Evolutionary conservation across 78 protist genomes (phyloP), one percentile per base, ranked within the genome.

Genomic region (Cavenderia fasciculata): DNA sequence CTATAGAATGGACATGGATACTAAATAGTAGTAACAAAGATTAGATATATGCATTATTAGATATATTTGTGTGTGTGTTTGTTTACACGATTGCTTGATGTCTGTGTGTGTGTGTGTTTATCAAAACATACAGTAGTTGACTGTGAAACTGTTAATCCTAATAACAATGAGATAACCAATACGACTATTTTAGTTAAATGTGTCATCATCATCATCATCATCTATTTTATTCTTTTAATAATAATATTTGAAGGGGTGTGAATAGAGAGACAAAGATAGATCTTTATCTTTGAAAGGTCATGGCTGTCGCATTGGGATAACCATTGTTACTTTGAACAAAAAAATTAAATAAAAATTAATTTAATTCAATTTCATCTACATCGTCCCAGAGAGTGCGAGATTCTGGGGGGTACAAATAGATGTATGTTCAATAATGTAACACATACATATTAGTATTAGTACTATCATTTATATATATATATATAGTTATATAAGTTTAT

Each of bases 1-100:
- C 87, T 77, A 34, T 29, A 63, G 49, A 77, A 77, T 77, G 87
- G 87, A 47, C 87, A 77, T 62, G 87, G 87, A 8, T 23, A 73
- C 41, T 25, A 46, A 27, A 14, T 14, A 31, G n/a, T 3, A 12
- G 4, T 21, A 52, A 10, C 10, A 10, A 21, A 21, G 59, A 21
- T 12, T 52, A 44, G 49, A 11, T 44, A 11, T 6, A 6, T 44
- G 49, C 10, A 44, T 44, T 44, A 44, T 11, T 44, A 10, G 49
- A 10, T 44, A 10, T 33, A 0, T 36, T 40, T 65, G 73, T 40
- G 40, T 36, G 73, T 36, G 7, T 36, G 36, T 62, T 33, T 33
- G 21, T 33, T 33, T 4, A 62, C 31, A 62, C 36, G 31, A 62
- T 36, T 62, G 19, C 18, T 62, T 34, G 31, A 62, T 36, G 21